Percentiles rank a stretch among this genome's conserved stretches.
Evolutionary conservation across 164 flowering plant genomes (phyloP).

Genomic region (Buxus sempervirens): DNA sequence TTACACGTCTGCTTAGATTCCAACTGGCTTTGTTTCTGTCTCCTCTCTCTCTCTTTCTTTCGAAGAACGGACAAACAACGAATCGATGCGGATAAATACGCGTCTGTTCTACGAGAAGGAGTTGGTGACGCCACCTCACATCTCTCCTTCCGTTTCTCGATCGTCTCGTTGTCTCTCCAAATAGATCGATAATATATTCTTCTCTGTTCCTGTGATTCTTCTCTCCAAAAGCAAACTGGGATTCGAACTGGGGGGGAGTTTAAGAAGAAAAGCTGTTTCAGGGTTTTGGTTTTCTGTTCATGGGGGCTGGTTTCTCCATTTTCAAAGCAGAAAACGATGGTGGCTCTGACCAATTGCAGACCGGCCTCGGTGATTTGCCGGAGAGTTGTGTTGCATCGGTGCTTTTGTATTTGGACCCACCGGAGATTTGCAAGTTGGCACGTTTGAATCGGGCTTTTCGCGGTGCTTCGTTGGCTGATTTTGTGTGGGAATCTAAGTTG

Average conservation of each 20-base stretch:
- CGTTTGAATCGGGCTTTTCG: constrained; percentile 64
- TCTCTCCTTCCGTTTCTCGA: too few relatives aligned
- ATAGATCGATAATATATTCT: too few relatives aligned
- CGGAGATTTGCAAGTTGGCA: constrained; percentile 69
- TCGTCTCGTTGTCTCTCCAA: too few relatives aligned
- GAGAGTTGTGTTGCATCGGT: constrained; percentile 75
- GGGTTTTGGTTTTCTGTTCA: constrained; percentile 3
- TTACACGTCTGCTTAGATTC: too few relatives aligned
- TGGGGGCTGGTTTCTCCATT: constrained; percentile 45
- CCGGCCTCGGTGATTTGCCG: constrained; percentile 75
- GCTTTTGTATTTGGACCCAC: constrained; percentile 52
- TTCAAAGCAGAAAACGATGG: constrained; percentile 1
- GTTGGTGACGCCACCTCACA: too few relatives aligned
- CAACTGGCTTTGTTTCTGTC: too few relatives aligned
- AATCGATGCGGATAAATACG: too few relatives aligned
- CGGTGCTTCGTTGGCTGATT: constrained; percentile 81
- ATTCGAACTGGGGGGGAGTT: not conserved
- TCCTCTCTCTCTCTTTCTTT: too few relatives aligned
- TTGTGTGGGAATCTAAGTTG: constrained; percentile 83
- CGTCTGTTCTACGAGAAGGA: too few relatives aligned
- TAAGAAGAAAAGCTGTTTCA: too few relatives aligned
- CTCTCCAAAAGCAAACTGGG: not conserved
- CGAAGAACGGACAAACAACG: too few relatives aligned
- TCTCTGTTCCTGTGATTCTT: too few relatives aligned
- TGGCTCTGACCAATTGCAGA: constrained; percentile 6